Conservation (phyloP, 139 green algal species). For the Eudorina sp. region DNA sequence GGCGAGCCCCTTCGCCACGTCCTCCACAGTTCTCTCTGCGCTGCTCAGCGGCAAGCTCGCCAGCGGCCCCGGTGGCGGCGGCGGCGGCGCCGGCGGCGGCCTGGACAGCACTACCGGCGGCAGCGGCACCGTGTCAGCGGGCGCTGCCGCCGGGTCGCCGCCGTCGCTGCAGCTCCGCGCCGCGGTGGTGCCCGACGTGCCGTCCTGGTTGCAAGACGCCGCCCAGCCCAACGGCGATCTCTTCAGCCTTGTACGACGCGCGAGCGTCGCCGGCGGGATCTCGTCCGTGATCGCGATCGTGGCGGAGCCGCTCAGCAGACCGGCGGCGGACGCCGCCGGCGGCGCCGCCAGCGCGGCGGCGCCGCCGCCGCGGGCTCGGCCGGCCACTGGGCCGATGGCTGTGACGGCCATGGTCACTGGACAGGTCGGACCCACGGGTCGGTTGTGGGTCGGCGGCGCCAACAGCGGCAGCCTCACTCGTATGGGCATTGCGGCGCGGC, state of each 20-base stretch:
- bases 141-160: background rate
- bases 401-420: too few relatives aligned
- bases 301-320: background rate
- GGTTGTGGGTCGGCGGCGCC: background rate
- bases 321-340: background rate
- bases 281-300: constrained; percentile 1
- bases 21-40: background rate
- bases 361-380: background rate
- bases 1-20: background rate
- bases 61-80: background rate
- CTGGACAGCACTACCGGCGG: background rate
- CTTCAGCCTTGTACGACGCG: constrained; percentile 1
- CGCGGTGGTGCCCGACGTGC: background rate
- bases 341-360: background rate
- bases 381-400: background rate
- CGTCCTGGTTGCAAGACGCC: background rate
- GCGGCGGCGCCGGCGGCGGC: background rate
- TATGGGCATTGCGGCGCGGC: too few relatives aligned
- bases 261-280: background rate
- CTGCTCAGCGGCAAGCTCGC: background rate
- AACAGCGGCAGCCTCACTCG: too few relatives aligned
- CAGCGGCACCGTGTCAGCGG: too few relatives aligned
- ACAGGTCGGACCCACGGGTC: background rate
- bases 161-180: background rate
- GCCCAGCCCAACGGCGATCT: background rate